Percentiles rank a stretch among this genome's conserved stretches.
phyloP scores from a whole-genome alignment of 306 rosid species.

The Rosa chinensis region DNA sequence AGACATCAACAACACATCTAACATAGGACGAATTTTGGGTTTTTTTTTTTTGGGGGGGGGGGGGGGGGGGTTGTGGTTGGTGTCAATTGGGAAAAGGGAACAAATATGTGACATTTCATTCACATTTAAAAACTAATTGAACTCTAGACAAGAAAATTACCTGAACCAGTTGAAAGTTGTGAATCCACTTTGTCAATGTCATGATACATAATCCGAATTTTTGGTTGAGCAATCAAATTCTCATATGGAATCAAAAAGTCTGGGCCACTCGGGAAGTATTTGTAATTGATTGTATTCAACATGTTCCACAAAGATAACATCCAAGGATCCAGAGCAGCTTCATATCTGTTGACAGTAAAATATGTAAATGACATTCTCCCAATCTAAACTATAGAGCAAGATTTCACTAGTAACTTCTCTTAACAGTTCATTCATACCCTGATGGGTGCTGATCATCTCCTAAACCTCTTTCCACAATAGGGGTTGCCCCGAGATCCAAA shows the following conservation, averaged over 20 bases:
- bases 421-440: constrained; percentile 54
- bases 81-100: neutral
- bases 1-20: neutral
- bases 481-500: constrained; percentile 70
- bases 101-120: neutral
- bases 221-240: constrained; percentile 59
- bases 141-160: constrained; percentile 40
- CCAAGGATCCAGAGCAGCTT: constrained; percentile 97
- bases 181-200: constrained; percentile 43
- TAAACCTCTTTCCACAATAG: constrained; percentile 73
- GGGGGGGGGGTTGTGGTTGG: no score
- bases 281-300: constrained; percentile 50
- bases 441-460: constrained; percentile 97
- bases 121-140: neutral
- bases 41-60: neutral
- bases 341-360: constrained; percentile 52
- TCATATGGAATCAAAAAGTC: constrained; percentile 47
- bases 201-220: constrained; percentile 59
- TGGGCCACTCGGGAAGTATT: constrained; percentile 62
- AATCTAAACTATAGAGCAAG: neutral
- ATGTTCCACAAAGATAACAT: constrained; percentile 71
- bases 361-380: neutral
- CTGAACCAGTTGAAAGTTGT: constrained; percentile 46
- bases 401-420: neutral
- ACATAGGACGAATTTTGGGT: neutral